Evolutionary conservation across 768 basidiomycete species (phyloP).

Genomic region (Panus rudis): DNA sequence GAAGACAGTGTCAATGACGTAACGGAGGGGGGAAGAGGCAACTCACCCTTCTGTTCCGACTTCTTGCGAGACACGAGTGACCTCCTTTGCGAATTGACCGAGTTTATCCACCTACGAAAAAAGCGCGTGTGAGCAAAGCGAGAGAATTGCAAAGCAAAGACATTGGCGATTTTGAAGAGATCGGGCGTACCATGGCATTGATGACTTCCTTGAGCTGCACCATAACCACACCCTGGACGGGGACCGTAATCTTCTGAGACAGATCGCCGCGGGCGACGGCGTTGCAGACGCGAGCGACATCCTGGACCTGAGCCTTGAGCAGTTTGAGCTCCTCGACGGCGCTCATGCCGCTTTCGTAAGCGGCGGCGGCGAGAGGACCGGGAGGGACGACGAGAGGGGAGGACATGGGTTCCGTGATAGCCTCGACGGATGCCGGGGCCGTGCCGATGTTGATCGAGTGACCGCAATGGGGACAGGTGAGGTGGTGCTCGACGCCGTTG

Average conservation of each 20-base stretch:
- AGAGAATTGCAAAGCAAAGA: slow-evolving; percentile 6
- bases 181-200: slow-evolving; percentile 26
- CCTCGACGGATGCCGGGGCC: slow-evolving; percentile 26
- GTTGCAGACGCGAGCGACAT: slow-evolving; percentile 26
- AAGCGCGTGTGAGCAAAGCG: slow-evolving; percentile 3
- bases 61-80: slow-evolving; percentile 78
- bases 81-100: slow-evolving; percentile 85
- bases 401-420: slow-evolving; percentile 17
- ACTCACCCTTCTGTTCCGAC: slow-evolving; percentile 63
- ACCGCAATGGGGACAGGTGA: slow-evolving; percentile 51
- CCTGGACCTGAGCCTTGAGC: slow-evolving; percentile 78
- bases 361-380: slow-evolving; percentile 50
- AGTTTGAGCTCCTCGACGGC: slow-evolving; percentile 73
- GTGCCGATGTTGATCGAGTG: slow-evolving; percentile 39
- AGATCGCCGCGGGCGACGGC: slow-evolving; percentile 46
- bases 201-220: slow-evolving; percentile 29
- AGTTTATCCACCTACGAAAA: slow-evolving; percentile 51
- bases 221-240: slow-evolving; percentile 40
- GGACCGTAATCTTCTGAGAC: slow-evolving; percentile 47
- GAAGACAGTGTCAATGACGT: no score
- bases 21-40: slow-evolving; percentile 16
- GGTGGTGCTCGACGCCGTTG: no score
- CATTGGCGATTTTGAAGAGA: slow-evolving; percentile 56
- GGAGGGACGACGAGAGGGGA: slow-evolving; percentile 41
- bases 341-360: slow-evolving; percentile 54